Percentiles rank a stretch among this genome's conserved stretches.
Evolutionary conservation across 2,329 filamentous ascomycete species (phyloP).

Genomic region (Chalara sp.): DNA sequence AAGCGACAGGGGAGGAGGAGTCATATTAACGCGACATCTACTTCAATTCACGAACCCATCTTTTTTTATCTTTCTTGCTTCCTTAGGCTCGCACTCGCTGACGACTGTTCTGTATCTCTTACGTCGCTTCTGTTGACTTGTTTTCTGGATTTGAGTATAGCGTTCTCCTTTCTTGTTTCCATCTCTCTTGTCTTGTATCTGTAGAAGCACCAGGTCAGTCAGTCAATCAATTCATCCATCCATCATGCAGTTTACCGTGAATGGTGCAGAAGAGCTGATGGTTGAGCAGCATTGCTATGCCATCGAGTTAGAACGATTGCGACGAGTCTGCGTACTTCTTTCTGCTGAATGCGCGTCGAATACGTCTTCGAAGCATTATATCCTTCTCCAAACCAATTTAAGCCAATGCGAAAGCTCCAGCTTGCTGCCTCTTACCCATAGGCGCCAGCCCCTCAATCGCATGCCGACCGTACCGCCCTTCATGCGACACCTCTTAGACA

Average conservation of each 20-base stretch:
- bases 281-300: neutral
- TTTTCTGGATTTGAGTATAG: too few relatives aligned
- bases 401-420: neutral
- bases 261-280: neutral
- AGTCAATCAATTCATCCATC: too few relatives aligned
- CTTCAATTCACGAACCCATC: too few relatives aligned
- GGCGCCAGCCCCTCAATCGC: neutral
- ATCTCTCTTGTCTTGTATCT: neutral
- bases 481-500: constrained; percentile 17
- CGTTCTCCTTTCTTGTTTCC: too few relatives aligned
- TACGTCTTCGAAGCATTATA: neutral
- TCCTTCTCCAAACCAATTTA: neutral
- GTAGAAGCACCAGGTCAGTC: neutral
- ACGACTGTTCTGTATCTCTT: too few relatives aligned
- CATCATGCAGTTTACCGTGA: neutral
- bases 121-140: too few relatives aligned
- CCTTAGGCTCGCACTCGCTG: too few relatives aligned
- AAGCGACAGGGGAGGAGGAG: too few relatives aligned
- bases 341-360: neutral
- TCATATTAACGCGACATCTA: too few relatives aligned
- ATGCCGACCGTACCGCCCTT: constrained; percentile 6
- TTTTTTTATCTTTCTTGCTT: too few relatives aligned
- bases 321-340: neutral
- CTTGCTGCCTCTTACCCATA: neutral
- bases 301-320: neutral